Evolutionary conservation across 331 rosid genomes (phyloP).

Genomic region (Rhamnella rubrinervis): DNA sequence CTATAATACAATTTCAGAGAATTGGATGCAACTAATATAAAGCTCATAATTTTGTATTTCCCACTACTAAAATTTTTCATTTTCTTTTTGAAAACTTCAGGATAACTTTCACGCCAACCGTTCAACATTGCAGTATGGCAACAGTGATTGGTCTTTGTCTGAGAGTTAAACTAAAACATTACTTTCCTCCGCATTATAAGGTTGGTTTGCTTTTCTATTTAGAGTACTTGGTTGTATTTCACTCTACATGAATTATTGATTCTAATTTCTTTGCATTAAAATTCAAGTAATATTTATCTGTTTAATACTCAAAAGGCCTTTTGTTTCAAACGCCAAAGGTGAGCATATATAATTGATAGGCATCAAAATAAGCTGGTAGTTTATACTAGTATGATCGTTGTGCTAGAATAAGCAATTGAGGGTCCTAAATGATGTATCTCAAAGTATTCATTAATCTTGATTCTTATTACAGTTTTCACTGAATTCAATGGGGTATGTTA

Average conservation of each 20-base stretch:
- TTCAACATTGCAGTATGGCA: constrained; percentile 98
- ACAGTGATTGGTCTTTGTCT: constrained; percentile 94
- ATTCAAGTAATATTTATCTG: too few relatives aligned
- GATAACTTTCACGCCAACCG: constrained; percentile 95
- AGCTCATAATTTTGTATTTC: neutral
- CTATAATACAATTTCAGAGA: neutral
- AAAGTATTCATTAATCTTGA: too few relatives aligned
- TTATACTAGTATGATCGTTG: neutral
- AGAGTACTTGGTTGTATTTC: neutral
- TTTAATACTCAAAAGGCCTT: neutral
- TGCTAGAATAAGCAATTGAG: neutral
- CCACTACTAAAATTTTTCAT: neutral
- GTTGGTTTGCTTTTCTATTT: constrained; percentile 30
- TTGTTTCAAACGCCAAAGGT: neutral
- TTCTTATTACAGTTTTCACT: too few relatives aligned
- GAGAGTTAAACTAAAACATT: constrained; percentile 79
- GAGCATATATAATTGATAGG: neutral
- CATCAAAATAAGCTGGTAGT: neutral
- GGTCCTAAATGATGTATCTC: neutral
- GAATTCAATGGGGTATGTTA: too few relatives aligned
- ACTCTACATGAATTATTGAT: too few relatives aligned
- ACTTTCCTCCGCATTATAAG: constrained; percentile 90
- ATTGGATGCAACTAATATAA: neutral
- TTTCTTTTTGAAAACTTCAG: constrained; percentile 29
- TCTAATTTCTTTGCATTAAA: too few relatives aligned